phyloP scores from a whole-genome alignment of 108 stramenopile species.

The Skeletonema grethae region DNA sequence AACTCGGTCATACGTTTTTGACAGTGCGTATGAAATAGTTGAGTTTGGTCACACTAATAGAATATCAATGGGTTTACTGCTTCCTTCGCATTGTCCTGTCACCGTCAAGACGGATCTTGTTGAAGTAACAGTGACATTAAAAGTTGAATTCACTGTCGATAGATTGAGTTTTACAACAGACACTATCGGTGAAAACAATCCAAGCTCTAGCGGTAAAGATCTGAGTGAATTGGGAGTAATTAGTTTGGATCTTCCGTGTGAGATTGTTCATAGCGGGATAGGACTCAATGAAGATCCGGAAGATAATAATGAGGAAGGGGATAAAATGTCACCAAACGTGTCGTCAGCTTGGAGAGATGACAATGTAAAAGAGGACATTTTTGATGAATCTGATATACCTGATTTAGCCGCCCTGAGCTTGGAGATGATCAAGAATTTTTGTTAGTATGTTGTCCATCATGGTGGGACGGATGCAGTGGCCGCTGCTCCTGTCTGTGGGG shows the following conservation, averaged over 20 bases:
- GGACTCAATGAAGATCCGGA: conserved; percentile 13
- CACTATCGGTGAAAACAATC: background rate
- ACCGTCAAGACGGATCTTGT: conserved; percentile 52
- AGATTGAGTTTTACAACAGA: background rate
- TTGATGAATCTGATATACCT: conserved; percentile 18
- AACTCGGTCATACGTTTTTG: conserved; percentile 52
- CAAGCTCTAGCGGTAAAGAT: background rate
- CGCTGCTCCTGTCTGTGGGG: no score
- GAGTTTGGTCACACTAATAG: conserved; percentile 42
- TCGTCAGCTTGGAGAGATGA: conserved; percentile 7
- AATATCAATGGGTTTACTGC: conserved; percentile 46
- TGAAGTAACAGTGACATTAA: conserved; percentile 36
- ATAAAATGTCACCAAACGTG: conserved; percentile 4
- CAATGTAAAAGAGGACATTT: background rate
- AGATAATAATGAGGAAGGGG: conserved; percentile 1
- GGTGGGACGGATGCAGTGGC: no score
- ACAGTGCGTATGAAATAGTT: conserved; percentile 41
- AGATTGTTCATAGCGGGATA: conserved; percentile 34
- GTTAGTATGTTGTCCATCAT: no score
- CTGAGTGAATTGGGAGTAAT: conserved; percentile 22
- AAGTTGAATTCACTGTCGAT: conserved; percentile 45
- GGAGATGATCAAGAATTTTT: conserved; percentile 6
- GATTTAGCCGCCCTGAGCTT: conserved; percentile 21
- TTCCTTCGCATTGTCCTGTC: conserved; percentile 49
- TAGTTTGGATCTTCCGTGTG: conserved; percentile 40